Evolutionary conservation across 2,329 filamentous ascomycete species (phyloP), one percentile per base, ranked within the genome.

Genomic region (Juglanconis oblonga): DNA sequence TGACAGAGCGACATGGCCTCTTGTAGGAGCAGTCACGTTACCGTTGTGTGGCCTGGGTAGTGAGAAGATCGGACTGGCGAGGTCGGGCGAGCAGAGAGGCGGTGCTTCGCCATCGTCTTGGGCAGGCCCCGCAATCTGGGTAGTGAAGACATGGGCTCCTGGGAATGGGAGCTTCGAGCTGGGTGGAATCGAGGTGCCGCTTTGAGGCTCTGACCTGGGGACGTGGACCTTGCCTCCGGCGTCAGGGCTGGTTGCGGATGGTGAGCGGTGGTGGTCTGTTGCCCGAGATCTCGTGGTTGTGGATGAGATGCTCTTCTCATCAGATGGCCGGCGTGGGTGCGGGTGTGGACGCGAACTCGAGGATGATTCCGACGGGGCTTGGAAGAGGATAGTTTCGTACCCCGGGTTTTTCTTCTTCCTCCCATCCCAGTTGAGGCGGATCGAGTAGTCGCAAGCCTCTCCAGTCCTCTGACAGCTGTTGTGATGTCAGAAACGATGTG

Each of bases 401-500:
- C 79, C 75, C 55, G 75, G 75, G 63, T 81, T 81, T 73, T 83
- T 85, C 70, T 85, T 88, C 53, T 82, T 81, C 59, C 90, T 83
- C 4, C 90, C 89, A 62, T 89, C 87, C 91, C 91, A 94, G 68
- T 93, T 93, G 65, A 94, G 76, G 36, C 89, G 83, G 67, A 94
- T 90, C 67, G 86, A 90, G 72, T 93, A 94, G 73, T 95, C 90
- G 76, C 91, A 95, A 51, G 77, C 76, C 70, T 92, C 89, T 62
- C 87, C 86, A 64, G 87, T 86, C 63, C 86, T 86, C 67, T 86
- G 80, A 73, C 91, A 94, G 69, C 79, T 81, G 57, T 35, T 14
- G 32, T 5, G 29, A 35, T 42, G 45, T 62, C 35, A 60, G 61
- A 24, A 40, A 17, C n/a, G 9, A 13, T 40, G 29, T 54, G 32